Conservation (phyloP, 1,284 basidiomycete genomes). For the Ganoderma boninense region DNA sequence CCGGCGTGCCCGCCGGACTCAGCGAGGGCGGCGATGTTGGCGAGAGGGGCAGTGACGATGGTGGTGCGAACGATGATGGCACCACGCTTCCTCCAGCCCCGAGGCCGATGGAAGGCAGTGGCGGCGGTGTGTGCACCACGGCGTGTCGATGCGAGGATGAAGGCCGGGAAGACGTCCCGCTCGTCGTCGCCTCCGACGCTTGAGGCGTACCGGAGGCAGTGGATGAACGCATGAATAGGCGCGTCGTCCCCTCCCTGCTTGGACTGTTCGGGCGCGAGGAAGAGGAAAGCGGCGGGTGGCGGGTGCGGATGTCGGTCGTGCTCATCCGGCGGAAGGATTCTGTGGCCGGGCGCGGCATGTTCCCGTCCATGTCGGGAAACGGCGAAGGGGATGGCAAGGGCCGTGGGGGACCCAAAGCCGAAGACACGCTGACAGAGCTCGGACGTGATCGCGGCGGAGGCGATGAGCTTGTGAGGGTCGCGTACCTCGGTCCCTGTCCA, state of each 20-base stretch:
- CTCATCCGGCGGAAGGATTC: slow-evolving; percentile 34
- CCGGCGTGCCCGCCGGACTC: not conserved
- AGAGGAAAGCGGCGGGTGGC: slow-evolving; percentile 25
- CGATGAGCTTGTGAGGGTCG: slow-evolving; percentile 27
- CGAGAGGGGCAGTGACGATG: slow-evolving; percentile 9
- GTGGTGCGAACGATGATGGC: slow-evolving; percentile 11
- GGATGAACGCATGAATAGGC: slow-evolving; percentile 16
- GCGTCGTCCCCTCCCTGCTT: slow-evolving; percentile 4
- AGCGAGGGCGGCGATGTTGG: slow-evolving; percentile 7
- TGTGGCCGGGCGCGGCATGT: slow-evolving; percentile 21
- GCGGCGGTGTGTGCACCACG: slow-evolving; percentile 12
- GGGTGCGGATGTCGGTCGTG: slow-evolving; percentile 32
- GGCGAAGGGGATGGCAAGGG: slow-evolving; percentile 22
- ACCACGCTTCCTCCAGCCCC: not conserved
- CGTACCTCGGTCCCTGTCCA: slow-evolving; percentile 25
- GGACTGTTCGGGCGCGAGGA: slow-evolving; percentile 5
- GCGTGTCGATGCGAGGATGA: slow-evolving; percentile 16
- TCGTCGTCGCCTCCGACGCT: slow-evolving; percentile 12
- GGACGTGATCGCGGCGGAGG: slow-evolving; percentile 24
- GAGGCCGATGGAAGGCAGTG: slow-evolving; percentile 3
- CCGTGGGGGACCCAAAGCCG: slow-evolving; percentile 14
- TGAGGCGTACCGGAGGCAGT: slow-evolving; percentile 19
- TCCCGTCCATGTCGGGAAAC: slow-evolving; percentile 6
- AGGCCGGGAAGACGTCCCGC: not conserved
- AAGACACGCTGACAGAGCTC: slow-evolving; percentile 28